Base-by-base conservation (phyloP, 352 stramenopile genomes). In the Phytophthora multivora region DNA sequence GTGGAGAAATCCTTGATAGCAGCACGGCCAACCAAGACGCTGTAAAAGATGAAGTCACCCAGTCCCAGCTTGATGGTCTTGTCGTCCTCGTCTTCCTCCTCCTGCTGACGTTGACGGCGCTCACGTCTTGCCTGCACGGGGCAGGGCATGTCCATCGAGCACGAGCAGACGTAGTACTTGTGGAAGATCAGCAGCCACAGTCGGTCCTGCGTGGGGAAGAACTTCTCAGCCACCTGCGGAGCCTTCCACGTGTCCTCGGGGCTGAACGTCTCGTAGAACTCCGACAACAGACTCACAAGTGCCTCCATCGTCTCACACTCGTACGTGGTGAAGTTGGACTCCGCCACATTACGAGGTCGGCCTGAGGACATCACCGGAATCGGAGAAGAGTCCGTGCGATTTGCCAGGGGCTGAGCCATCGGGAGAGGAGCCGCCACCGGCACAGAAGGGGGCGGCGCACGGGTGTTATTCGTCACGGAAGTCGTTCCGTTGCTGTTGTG, bases 31-130 rank as follows among this genome's bases (percentile, higher is more conserved):
- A 99, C 95, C 30, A 99, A 77, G 15, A 99, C 90, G 69, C 86
- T 98, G 81, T 99, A 99, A 69, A 99, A 99, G 49, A 99, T 98
- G 69, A 99, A 99, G 75, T 99, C 97, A 16, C 97, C 97, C 18
- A 98, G 73, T 18, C 95, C 95, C 18, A 98, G 68, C 66, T 97
- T 93, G 69, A 98, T 98, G 12, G 86, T 96, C 56, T 97, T 96
- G 72, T 89, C 85, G 28, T 73, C 61, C 11, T 73, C 72, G 15
- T 66, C 80, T 52, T 91, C 83, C 9, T 89, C 82, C 19, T 91
- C 69, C 30, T 85, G 77, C 36, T 72, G 69, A 15, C 67, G 74
- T 51, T 71, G 64, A 23, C 83, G 77, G 21, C 73, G 76, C 33
- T 91, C 78, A 25, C 84, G 79, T 31, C 81, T 78, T 35, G 69